Evolutionary conservation across 2,329 filamentous ascomycete species (phyloP), one percentile per base, ranked within the genome.

Genomic region (Colletotrichum liaoningense): DNA sequence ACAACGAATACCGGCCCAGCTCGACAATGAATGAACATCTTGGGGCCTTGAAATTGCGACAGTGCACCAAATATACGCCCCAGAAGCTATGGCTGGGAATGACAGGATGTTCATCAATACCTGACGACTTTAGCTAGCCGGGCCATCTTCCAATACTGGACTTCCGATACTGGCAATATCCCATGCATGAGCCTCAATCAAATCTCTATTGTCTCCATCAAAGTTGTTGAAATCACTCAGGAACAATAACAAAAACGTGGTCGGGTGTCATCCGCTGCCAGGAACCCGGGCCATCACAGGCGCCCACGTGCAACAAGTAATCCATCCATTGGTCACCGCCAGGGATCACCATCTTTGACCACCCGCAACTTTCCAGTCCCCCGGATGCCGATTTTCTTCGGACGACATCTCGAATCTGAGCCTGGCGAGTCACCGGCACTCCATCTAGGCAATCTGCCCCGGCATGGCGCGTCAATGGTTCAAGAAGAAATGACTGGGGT

Each of bases 261-360:
- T 74, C 42, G 62, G 60, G 55, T 60, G 28, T 28, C 57, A 56
- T 72, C 67, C 58, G 54, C 49, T 52, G 64, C 8, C 67, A 70
- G 60, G 70, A 49, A 70, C 67, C 56, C 28, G 26, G 14, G 54
- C 67, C 14, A 26, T 60, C 35, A 35, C 57, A 56, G 38, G 14
- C 22, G 72, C 69, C 63, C 76, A 76, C 63, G 74, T 69, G 73
- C 74, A 62, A 67, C 79, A 80, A 76, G 77, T 80, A 80, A 65
- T 69, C 67, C 65, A 77, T 79, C 75, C 65, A 81, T 81, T 81
- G 80, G 80, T 77, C 38, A 30, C 52, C 22, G 59, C 57, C 38
- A 63, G 63, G 62, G 62, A 35, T 72, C 57, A 7, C 52, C 68
- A 26, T 28, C 72, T 35, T 63, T 63, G 7, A 22, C 63, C 63